A percentile compares a stretch with the other conserved stretches of the same genome.
Evolutionary conservation across 331 rosid genomes (phyloP).

Genomic region (Acacia concinna): DNA sequence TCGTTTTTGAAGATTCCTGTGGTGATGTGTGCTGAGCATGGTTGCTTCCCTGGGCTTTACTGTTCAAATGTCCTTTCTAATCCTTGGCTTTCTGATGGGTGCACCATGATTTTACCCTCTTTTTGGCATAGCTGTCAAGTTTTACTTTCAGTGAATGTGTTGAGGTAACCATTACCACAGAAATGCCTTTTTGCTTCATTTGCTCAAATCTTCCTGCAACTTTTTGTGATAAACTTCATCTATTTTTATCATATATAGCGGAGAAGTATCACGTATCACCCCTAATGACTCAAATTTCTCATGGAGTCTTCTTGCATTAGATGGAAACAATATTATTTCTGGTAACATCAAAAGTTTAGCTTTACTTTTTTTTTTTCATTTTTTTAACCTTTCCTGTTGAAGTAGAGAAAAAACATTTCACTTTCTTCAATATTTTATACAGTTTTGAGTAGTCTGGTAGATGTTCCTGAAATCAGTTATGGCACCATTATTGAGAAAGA

Average conservation of each 20-base stretch:
- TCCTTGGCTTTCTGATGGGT: conserved; percentile 95
- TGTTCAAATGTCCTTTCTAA: conserved; percentile 47
- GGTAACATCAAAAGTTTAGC: conserved; percentile 57
- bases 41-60: conserved; percentile 91
- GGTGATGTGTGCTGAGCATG: conserved; percentile 75
- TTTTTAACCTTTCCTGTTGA: conserved; percentile 10
- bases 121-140: conserved; percentile 76
- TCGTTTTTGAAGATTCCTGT: conserved; percentile 64
- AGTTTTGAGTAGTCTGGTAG: conserved; percentile 91
- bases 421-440: conserved; percentile 31
- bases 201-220: conserved; percentile 8
- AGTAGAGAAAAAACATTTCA: neutral
- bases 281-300: conserved; percentile 70
- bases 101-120: conserved; percentile 69
- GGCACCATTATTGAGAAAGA: conserved; percentile 59
- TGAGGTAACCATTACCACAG: conserved; percentile 53
- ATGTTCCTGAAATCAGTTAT: conserved; percentile 79
- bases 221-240: conserved; percentile 24
- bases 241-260: conserved; percentile 51
- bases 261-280: conserved; percentile 63
- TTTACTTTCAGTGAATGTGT: conserved; percentile 74
- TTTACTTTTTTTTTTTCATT: neutral
- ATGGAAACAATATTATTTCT: conserved; percentile 79
- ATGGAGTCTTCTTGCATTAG: conserved; percentile 74
- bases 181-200: conserved; percentile 19